phyloP scores from a whole-genome alignment of 148 eudicot species.

The Rhododendron griersonianum region DNA sequence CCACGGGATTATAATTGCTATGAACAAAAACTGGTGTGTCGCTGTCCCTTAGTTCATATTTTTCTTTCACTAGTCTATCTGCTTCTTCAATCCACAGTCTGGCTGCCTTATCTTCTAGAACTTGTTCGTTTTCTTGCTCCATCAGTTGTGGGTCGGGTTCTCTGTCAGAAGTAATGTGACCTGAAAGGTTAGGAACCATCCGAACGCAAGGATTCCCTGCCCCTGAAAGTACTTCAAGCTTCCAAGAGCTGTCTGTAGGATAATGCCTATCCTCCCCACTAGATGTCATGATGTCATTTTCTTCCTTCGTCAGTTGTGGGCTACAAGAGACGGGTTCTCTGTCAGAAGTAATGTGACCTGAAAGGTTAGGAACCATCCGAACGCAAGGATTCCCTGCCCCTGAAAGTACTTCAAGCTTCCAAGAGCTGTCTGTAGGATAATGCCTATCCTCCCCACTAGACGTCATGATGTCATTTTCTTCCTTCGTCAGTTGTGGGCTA shows the following conservation, averaged over 20 bases:
- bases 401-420: slow-evolving; percentile 4
- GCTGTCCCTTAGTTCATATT: not conserved
- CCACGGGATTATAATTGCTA: not conserved
- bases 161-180: slow-evolving; percentile 6
- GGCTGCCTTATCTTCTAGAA: not conserved
- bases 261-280: slow-evolving; percentile 13
- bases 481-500: not conserved
- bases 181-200: slow-evolving; percentile 3
- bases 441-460: slow-evolving; percentile 13
- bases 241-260: slow-evolving; percentile 13
- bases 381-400: slow-evolving; percentile 9
- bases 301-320: not conserved
- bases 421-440: slow-evolving; percentile 3
- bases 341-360: not conserved
- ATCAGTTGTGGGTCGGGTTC: not conserved
- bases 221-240: slow-evolving; percentile 6
- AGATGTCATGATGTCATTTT: slow-evolving; percentile 15
- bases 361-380: not conserved
- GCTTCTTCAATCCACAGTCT: slow-evolving; percentile 7
- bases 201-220: slow-evolving; percentile 11
- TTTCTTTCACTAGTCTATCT: not conserved
- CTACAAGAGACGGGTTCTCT: slow-evolving; percentile 2
- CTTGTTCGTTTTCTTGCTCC: slow-evolving; percentile 6
- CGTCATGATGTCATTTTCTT: slow-evolving; percentile 15
- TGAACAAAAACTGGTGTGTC: not conserved